These are phyloP conservation scores for Fomitopsis pinicola DNA, from an alignment of 1,284 basidiomycete genomes.

Conservation along the genomic window DNA sequence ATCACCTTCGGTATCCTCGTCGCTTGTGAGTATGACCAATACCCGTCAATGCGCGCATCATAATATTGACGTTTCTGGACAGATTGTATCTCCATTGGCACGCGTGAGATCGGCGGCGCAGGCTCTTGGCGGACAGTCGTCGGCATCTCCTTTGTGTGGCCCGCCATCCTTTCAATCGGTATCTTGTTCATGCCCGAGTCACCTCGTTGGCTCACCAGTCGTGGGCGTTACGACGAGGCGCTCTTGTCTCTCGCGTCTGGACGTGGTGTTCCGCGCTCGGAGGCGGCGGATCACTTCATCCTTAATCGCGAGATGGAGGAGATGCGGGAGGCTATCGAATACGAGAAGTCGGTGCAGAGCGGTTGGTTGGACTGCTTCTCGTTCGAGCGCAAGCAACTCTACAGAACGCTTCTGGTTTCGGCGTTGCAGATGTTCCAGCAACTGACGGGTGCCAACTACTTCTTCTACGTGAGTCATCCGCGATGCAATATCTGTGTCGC, in stretches of 20 bases:
- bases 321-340: constrained; percentile 43
- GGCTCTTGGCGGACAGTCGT: constrained; percentile 68
- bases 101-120: constrained; percentile 41
- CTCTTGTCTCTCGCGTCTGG: constrained; percentile 48
- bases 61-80: constrained; percentile 4
- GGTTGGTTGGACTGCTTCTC: constrained; percentile 65
- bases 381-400: constrained; percentile 47
- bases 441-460: constrained; percentile 69
- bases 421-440: constrained; percentile 71
- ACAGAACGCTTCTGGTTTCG: constrained; percentile 65
- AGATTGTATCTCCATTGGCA: constrained; percentile 60
- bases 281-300: constrained; percentile 39
- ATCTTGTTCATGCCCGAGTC: constrained; percentile 76
- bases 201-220: constrained; percentile 50
- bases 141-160: constrained; percentile 69
- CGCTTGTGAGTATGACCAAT: constrained; percentile 44
- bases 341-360: constrained; percentile 39
- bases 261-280: constrained; percentile 45
- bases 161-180: constrained; percentile 58
- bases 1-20: constrained; percentile 77
- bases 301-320: constrained; percentile 45
- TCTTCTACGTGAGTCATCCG: constrained; percentile 45
- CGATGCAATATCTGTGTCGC: neutral
- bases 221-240: constrained; percentile 50
- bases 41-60: neutral